Percentiles rank a stretch among this genome's conserved stretches.
Evolutionary conservation across 805 yeast genomes (phyloP).

Genomic region (Candida khao-thaluensis): DNA sequence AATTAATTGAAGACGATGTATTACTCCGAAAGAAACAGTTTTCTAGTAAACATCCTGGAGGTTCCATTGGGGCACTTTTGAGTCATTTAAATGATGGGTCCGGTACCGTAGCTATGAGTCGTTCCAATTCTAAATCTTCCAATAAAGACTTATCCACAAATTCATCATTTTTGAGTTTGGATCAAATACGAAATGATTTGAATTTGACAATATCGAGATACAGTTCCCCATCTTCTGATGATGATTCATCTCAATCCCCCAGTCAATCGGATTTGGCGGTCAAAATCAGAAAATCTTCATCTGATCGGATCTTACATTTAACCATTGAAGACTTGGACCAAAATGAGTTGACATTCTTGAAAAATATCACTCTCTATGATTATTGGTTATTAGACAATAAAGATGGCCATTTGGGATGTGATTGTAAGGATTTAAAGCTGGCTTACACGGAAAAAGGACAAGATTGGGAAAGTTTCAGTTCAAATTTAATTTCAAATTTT

Average conservation of each 20-base stretch:
- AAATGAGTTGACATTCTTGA: constrained; percentile 35
- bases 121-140: constrained; percentile 8
- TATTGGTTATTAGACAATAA: constrained; percentile 20
- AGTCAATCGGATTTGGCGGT: not conserved
- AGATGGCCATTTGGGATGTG: constrained; percentile 4
- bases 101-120: constrained; percentile 3
- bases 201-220: constrained; percentile 7
- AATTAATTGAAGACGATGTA: constrained; percentile 58
- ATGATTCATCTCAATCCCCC: constrained; percentile 12
- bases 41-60: constrained; percentile 84
- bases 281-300: not conserved
- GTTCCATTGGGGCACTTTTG: constrained; percentile 69
- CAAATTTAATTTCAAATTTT: constrained; percentile 8
- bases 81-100: constrained; percentile 31
- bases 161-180: constrained; percentile 19
- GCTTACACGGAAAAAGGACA: not conserved
- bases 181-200: constrained; percentile 11
- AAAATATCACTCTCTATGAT: constrained; percentile 36
- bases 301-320: not conserved
- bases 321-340: constrained; percentile 8
- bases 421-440: constrained; percentile 1
- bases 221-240: constrained; percentile 23
- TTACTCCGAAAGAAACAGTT: constrained; percentile 54
- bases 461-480: constrained; percentile 9
- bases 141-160: constrained; percentile 10